Evolutionary conservation across 257 asterid genomes (phyloP), one percentile per base, ranked within the genome.

Genomic region (Petunia axillaris): DNA sequence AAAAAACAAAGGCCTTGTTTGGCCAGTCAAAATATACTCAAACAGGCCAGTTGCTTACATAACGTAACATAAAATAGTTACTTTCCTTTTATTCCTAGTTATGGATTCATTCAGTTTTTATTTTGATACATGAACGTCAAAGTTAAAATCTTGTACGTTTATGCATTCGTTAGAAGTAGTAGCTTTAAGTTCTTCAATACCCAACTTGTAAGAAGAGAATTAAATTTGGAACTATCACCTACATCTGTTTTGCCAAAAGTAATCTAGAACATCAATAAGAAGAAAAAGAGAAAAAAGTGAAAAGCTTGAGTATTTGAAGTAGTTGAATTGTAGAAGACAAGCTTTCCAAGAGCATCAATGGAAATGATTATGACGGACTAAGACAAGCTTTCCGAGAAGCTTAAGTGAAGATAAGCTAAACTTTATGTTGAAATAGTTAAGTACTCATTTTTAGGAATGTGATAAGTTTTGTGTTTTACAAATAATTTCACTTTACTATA

Each of bases 1-100:
- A 50, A 48, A 71, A 35, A 35, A 48, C 4, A 68, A 68, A 48
- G 48, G 35, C 62, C 44, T 71, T 71, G 62, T 71, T 71, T 71
- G 58, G 77, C 62, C 44, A 48, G 77, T 71, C 77, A 71, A 71
- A 71, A 71, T 71, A 48, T 71, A 71, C 60, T 70, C 10, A 70
- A 48, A 71, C 50, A 48, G 25, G 35, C 1, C 3, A 71, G 40
- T 71, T 71, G 41, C 40, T 71, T 48, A 71, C 13, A 48, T 44
- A 25, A 25, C 25, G 25, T 25, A 25, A 25, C 25, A 46, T 35
- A 71, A 71, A 59, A 6, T 48, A 10, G 2, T 48, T 71, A 71
- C 77, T 71, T 50, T 5, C 11, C 35, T 68, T 44, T 67, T 68
- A 0, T n/a, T n/a, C 55, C 40, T 9, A 71, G 0, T 48, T 48